Evolutionary conservation across 345 rosid species (phyloP), one percentile per base, ranked within the genome.

Genomic region (Populus ilicifolia): DNA sequence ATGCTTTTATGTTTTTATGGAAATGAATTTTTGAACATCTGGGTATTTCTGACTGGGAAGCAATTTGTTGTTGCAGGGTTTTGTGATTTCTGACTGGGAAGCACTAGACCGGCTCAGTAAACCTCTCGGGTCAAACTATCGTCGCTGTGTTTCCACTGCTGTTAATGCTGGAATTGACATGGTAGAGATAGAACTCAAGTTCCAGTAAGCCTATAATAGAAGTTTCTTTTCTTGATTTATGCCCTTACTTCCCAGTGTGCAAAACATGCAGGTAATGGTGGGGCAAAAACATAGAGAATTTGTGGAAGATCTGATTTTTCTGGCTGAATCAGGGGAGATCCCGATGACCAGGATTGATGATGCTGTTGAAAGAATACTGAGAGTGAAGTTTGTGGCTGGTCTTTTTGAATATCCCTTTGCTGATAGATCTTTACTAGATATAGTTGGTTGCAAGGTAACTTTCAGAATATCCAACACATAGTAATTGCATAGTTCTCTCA

Each of bases 101-200:
- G 98, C 73, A 81, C 78, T 93, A 70, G 90, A 93, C 79, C 81
- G 88, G 78, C 97, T 94, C 75, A 78, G 88, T 73, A 48, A 81
- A 76, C 93, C 94, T 20, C 68, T 11, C 39, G 97, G 97, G 75
- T 90, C 91, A 67, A 89, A 94, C 89, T 93, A 89, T 77, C 89
- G 88, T 29, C 38, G 67, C 61, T 87, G 93, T 77, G 73, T 93
- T 67, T 83, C 88, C 39, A 52, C 80, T 75, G 89, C 97, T 1
- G 80, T 93, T 73, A 94, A 88, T 86, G 98, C 98, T 50, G 98
- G 97, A 87, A 87, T 89, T 23, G 98, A 94, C 89, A 89, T 94
- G 97, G 97, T 94, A 86, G 41, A 69, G 11, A 63, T 66, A 73
- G 11, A 52, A 63, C 29, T 33, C 12, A 17, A 27, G 16, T 41